phyloP scores from a whole-genome alignment of 73 alveolate genomes.

The Paraurostyla sp. region DNA sequence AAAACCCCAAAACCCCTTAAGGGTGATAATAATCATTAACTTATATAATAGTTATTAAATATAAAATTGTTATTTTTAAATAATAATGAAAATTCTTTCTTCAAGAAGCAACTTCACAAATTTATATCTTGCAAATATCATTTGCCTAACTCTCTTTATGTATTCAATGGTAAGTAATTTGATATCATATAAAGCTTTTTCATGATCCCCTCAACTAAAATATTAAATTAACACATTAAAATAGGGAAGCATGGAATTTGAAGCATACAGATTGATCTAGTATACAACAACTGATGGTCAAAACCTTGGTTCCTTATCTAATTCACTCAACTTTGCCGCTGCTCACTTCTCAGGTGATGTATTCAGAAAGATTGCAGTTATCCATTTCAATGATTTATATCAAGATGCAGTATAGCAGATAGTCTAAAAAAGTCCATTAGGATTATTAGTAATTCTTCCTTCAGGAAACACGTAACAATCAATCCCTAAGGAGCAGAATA shows the following conservation, averaged over 20 bases:
- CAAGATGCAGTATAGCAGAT: background rate
- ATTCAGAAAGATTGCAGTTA: slow-evolving; percentile 45
- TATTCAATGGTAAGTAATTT: background rate
- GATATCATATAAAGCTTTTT: background rate
- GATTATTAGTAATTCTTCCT: slow-evolving; percentile 25
- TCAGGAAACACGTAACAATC: background rate
- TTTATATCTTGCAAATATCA: background rate
- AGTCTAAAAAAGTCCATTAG: background rate
- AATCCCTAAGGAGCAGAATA: background rate
- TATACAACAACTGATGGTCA: slow-evolving; percentile 18
- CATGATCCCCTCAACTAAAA: background rate
- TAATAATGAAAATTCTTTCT: background rate
- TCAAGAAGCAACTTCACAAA: background rate
- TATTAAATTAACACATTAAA: background rate
- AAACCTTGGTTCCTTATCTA: slow-evolving; percentile 25
- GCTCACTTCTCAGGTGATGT: slow-evolving; percentile 55
- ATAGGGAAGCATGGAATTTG: slow-evolving; percentile 43
- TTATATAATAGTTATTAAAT: background rate
- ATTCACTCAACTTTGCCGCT: slow-evolving; percentile 50
- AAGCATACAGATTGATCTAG: slow-evolving; percentile 42
- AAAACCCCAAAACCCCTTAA: no score
- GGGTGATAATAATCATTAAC: no score
- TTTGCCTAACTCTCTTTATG: background rate
- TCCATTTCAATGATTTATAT: slow-evolving; percentile 22
- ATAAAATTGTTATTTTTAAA: background rate